Evolutionary conservation across 768 basidiomycete genomes (phyloP), one percentile per base, ranked within the genome.

Genomic region (Pleurotus djamor): DNA sequence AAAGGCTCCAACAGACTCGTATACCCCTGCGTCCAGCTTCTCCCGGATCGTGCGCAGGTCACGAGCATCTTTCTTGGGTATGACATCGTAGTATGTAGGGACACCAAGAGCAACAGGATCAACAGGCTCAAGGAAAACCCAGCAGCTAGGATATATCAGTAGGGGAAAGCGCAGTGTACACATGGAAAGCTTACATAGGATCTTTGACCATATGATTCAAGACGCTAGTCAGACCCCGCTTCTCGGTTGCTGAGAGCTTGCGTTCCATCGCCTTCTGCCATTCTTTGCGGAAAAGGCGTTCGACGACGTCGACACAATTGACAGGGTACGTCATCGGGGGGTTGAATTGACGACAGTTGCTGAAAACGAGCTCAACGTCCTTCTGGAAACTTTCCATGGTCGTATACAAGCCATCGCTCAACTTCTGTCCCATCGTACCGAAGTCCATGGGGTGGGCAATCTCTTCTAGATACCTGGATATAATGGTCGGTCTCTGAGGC

Each of bases 391-490:
- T 85, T 54, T 91, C 93, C 88, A 95, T 92, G 2, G 83, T 88
- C 10, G 74, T 64, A 69, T 98, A 99, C 66, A 82, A 77, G 51
- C 80, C 83, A 54, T 83, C 75, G 41, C 80, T 78, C 60, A 97
- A 75, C 67, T 91, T 93, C 41, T 78, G 74, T 12, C 71, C 71
- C 64, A 97, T 91, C 2, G 96, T 96, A 7, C 84, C 85, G 55
- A 98, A 87, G 73, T 98, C 95, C 96, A 98, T 98, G 5, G 96
- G 96, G 63, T 90, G 76, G 60, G 83, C 74, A 68, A 98, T 96
- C 73, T 98, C 96, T 4, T 96, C 86, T 61, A 91, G 86, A 71
- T 98, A 98, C 16, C 94, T 97, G 65, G 14, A 35, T 38, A 56
- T 28, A 41, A 21, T 13, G 16, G 51, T 66, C 14, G 61, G 62